Evolutionary conservation across 75 land plant genomes (phyloP), one percentile per base, ranked within the genome.

Genomic region (Adiantum capillusveneris): DNA sequence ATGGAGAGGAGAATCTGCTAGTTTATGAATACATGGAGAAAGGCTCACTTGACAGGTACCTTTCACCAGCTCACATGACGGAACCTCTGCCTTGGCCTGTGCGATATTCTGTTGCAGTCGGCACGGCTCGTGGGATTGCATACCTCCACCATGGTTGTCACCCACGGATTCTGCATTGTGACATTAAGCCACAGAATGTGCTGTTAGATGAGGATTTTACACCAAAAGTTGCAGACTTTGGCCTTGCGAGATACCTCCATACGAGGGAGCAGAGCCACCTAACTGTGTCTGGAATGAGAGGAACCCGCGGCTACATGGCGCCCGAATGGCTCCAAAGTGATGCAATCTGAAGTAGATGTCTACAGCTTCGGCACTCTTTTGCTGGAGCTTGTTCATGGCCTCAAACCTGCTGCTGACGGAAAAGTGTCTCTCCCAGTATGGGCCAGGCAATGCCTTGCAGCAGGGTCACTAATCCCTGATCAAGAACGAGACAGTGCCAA

Each of bases 1-100:
- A 29, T 1, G 21, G 36, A 25, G 16, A 56, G 28, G 18, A 71
- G 52, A n/a, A 70, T 71, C 11, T 76, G 63, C 49, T 75, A 71
- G 39, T 63, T 43, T 48, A 69, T 62, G 65, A 29, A n/a, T n/a
- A n/a, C n/a, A n/a, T n/a, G n/a, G n/a, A n/a, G n/a, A n/a, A n/a
- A n/a, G n/a, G n/a, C n/a, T 57, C 58, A 25, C 18, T 57, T 16
- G 58, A 57, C 16, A 30, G 31, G 6, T 55, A 25, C 57, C 57
- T 55, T 19, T 55, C 29, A 25, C n/a, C 57, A 0, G 26, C 25
- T 5, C 25, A 17, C 16, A 18, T 1, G 31, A 1, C 11, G 31
- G 13, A 25, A 37, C 3, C 58, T 7, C 34, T 57, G 11, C 34
- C 3, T 13, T 57, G 7, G 34, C 3, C n/a, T n/a, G n/a, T n/a